Base-by-base conservation (phyloP, 305 asterid species). In the Coffea humblotiana region DNA sequence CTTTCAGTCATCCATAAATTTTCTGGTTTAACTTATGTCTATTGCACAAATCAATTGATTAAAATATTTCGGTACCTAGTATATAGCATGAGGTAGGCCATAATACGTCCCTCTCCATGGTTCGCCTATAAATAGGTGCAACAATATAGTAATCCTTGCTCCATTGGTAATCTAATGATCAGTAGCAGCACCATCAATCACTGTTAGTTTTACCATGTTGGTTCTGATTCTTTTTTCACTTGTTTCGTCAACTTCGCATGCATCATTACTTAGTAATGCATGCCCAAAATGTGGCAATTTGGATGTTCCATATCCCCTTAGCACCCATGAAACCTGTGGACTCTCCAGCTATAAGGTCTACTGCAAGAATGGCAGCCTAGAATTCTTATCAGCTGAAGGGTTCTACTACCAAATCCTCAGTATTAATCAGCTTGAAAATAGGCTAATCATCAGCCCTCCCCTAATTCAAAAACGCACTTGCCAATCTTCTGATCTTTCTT, bases 251-350 rank as follows among this genome's bases (percentile, higher is more conserved):
- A 70, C 58, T 72, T 77, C 43, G 5, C 43, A 48, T 48, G 69
- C 78, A 48, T 63, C 70, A 64, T 25, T 84, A 71, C n/a, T 63
- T 5, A 27, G 35, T 60, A 27, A 68, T 40, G 43, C 43, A 73
- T 86, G 89, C 45, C 90, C 91, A 4, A 88, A 83, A 77, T 88
- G 90, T 80, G 90, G 91, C 40, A 70, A 40, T 8, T 58, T 81
- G 73, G 78, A 77, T 14, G 88, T 86, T 12, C 90, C 90, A 27
- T 85, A 85, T 67, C 87, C 88, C 35, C 87, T 87, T 2, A 87
- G 90, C 84, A 85, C 90, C 1, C 58, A 66, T 74, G 71, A 60
- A 43, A 82, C 79, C 61, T 88, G 91, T 70, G 91, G 91, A n/a
- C 78, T 83, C 54, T 84, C 89, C 32, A 77, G 47, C 16, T 85